Percentiles rank a stretch among this genome's conserved stretches.
Evolutionary conservation across 148 eudicot species (phyloP).

Genomic region (Dysphania ambrosioides): DNA sequence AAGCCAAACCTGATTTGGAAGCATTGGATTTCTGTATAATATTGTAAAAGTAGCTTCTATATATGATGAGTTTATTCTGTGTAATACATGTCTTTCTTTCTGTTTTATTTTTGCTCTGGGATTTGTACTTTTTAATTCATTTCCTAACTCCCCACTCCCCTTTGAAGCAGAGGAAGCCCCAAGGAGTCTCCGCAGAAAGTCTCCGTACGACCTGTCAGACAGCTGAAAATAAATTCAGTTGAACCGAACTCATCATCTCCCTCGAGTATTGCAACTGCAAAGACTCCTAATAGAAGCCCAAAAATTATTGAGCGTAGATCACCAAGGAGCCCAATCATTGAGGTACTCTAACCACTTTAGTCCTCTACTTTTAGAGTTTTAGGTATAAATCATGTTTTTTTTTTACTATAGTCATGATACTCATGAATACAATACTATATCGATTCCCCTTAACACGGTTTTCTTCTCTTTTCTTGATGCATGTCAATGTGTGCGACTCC

Average conservation of each 20-base stretch:
- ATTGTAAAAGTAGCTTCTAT: not conserved
- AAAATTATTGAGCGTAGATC: conserved; percentile 58
- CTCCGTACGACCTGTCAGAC: conserved; percentile 49
- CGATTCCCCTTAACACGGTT: too few species aligned
- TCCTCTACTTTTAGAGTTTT: too few species aligned
- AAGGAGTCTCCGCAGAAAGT: conserved; percentile 51
- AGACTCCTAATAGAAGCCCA: conserved; percentile 62
- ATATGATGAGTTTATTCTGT: not conserved
- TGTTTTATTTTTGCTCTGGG: not conserved
- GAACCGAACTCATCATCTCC: conserved; percentile 51
- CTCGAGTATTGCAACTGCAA: conserved; percentile 33
- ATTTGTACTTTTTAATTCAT: not conserved
- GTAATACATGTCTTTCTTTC: not conserved
- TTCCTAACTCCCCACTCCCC: not conserved
- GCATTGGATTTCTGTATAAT: too few species aligned
- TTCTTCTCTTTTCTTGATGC: not conserved
- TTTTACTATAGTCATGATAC: not conserved
- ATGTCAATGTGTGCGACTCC: not conserved
- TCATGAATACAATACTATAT: too few species aligned
- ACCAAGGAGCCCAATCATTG: conserved; percentile 53
- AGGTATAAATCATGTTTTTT: not conserved
- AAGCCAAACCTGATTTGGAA: not conserved
- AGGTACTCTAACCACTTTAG: conserved; percentile 42
- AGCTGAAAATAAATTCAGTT: conserved; percentile 49
- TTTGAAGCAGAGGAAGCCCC: conserved; percentile 50